A percentile compares a stretch with the other conserved stretches of the same genome.
Conservation (phyloP, 139 green algal species). For the Chlamydomonas applanata region DNA sequence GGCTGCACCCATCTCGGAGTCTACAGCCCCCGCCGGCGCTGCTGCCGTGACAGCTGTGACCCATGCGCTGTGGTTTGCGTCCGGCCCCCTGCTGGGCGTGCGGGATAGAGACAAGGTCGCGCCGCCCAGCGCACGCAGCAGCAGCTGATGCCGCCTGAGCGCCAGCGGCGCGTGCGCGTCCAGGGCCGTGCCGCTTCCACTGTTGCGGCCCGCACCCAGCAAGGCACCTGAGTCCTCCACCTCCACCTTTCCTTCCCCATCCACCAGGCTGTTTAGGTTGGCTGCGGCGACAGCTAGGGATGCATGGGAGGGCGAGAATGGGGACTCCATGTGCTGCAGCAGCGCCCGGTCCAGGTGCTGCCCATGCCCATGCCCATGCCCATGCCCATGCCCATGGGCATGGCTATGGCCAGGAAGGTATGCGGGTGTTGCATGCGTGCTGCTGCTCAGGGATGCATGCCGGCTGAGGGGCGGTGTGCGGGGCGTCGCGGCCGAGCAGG, state of each 20-base stretch:
- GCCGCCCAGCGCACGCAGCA: not conserved
- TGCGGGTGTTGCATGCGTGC: conserved; percentile 1
- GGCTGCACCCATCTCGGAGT: not conserved
- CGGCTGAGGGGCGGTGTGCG: no score
- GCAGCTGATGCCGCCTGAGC: not conserved
- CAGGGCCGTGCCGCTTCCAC: no score
- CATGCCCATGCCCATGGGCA: no score
- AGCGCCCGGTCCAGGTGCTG: conserved; percentile 5
- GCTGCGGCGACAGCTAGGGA: not conserved
- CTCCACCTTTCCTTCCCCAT: no score
- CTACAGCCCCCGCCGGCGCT: not conserved
- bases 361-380: no score
- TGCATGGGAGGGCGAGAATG: conserved; percentile 4
- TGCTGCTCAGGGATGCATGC: not conserved
- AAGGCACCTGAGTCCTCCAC: no score
- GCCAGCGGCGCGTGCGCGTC: no score
- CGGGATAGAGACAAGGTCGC: not conserved
- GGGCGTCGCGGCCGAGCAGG: no score
- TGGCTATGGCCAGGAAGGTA: not conserved
- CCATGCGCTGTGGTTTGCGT: no score
- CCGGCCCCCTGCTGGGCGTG: not conserved
- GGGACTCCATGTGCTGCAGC: not conserved
- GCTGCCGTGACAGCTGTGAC: no score
- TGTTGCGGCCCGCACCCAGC: no score
- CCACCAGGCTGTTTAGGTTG: no score